Evolutionary conservation across 306 rosid genomes (phyloP).

Genomic region (Alnus rubra): DNA sequence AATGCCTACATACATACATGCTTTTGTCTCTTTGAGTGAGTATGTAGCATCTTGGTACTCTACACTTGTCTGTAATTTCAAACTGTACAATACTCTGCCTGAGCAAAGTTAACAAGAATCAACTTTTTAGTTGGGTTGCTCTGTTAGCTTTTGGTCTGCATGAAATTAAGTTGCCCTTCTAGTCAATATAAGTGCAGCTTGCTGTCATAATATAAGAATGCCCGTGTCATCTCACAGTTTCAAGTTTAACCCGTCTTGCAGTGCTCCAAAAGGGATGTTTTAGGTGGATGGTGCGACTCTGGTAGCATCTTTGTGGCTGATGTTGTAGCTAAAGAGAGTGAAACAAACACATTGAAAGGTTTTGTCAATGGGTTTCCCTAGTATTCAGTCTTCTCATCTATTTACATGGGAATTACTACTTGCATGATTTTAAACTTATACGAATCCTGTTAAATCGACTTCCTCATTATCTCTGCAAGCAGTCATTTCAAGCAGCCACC

Average conservation of each 20-base stretch:
- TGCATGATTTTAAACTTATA: background rate
- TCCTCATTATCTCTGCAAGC: background rate
- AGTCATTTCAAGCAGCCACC: background rate
- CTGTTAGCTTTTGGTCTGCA: background rate
- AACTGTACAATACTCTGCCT: too few relatives aligned
- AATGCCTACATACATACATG: background rate
- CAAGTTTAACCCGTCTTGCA: slow-evolving; percentile 34
- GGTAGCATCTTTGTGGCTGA: slow-evolving; percentile 76
- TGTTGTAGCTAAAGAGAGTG: slow-evolving; percentile 35
- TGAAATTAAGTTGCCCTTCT: background rate
- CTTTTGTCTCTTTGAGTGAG: background rate
- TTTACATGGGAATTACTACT: background rate
- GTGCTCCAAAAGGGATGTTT: slow-evolving; percentile 70
- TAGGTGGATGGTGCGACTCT: slow-evolving; percentile 93
- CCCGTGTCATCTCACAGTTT: slow-evolving; percentile 22
- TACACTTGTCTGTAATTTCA: too few relatives aligned
- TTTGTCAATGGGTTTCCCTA: slow-evolving; percentile 5
- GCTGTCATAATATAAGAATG: background rate
- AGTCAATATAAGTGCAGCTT: slow-evolving; percentile 16
- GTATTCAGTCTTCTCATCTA: background rate
- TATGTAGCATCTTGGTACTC: too few relatives aligned
- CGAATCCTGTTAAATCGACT: background rate
- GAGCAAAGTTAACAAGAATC: background rate
- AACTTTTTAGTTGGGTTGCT: background rate
- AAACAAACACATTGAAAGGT: slow-evolving; percentile 14